Conservation (phyloP, 768 basidiomycete species). For the Austroboletus eburneus region DNA sequence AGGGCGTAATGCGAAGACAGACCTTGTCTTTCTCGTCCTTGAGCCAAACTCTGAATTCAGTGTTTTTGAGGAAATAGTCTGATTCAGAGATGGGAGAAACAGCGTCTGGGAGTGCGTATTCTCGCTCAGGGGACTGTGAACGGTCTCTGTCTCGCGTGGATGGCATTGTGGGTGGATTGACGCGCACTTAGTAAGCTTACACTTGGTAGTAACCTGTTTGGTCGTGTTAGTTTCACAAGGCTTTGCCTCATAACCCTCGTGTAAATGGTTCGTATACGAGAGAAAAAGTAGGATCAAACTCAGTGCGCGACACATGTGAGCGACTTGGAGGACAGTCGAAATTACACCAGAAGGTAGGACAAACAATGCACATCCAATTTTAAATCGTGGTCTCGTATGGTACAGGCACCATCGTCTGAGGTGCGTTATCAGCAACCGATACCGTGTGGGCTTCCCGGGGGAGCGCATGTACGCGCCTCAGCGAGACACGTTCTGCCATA, state of each 20-base stretch:
- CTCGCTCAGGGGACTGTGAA: slow-evolving; percentile 45
- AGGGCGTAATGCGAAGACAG: slow-evolving; percentile 9
- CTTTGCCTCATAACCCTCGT: too few relatives aligned
- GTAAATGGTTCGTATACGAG: too few relatives aligned
- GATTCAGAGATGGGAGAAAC: slow-evolving; percentile 68
- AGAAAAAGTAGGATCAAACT: too few relatives aligned
- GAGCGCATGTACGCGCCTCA: slow-evolving; percentile 81
- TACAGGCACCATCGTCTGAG: slow-evolving; percentile 90
- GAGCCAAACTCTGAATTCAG: slow-evolving; percentile 87
- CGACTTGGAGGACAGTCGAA: too few relatives aligned
- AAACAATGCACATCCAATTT: slow-evolving; percentile 29
- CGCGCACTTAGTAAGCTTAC: too few relatives aligned
- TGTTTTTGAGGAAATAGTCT: slow-evolving; percentile 86
- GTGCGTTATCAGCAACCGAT: slow-evolving; percentile 66
- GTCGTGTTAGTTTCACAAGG: slow-evolving; percentile 6
- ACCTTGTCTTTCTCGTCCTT: slow-evolving; percentile 66
- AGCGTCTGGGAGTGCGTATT: slow-evolving; percentile 46
- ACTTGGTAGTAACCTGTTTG: slow-evolving; percentile 2
- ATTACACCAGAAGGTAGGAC: too few relatives aligned
- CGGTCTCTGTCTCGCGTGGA: slow-evolving; percentile 17
- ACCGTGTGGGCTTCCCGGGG: slow-evolving; percentile 81
- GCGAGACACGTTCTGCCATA: slow-evolving; percentile 64
- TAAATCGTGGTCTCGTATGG: slow-evolving; percentile 97
- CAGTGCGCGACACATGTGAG: too few relatives aligned
- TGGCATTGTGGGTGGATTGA: slow-evolving; percentile 11